These are phyloP conservation scores for Cercis canadensis DNA, from an alignment of 306 rosid species.

Conservation along the genomic window DNA sequence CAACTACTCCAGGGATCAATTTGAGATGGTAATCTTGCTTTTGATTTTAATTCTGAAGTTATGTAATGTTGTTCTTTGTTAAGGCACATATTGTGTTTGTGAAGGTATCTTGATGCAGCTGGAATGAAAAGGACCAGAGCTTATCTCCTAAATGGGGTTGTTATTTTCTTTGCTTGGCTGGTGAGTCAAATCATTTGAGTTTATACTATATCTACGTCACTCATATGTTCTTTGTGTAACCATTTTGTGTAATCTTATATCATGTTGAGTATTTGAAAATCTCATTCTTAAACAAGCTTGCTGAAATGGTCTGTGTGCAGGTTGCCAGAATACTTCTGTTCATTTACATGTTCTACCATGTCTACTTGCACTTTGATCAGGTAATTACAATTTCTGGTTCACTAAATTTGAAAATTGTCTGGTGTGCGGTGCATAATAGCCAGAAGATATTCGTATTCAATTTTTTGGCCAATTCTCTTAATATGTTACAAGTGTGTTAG, in stretches of 20 bases:
- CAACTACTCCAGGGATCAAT: slow-evolving; percentile 94
- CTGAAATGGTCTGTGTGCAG: slow-evolving; percentile 56
- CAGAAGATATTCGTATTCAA: slow-evolving; percentile 9
- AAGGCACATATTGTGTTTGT: slow-evolving; percentile 38
- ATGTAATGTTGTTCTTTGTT: slow-evolving; percentile 6
- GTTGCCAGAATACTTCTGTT: slow-evolving; percentile 91
- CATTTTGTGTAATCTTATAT: slow-evolving; percentile 8
- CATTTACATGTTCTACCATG: slow-evolving; percentile 79
- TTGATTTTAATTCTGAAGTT: not conserved
- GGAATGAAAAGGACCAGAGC: slow-evolving; percentile 90
- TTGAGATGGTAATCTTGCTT: slow-evolving; percentile 84
- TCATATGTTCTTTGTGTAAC: not conserved
- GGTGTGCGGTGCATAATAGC: slow-evolving; percentile 20
- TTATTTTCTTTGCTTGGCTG: slow-evolving; percentile 93
- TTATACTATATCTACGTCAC: slow-evolving; percentile 18
- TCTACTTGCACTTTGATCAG: slow-evolving; percentile 88
- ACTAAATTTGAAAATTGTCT: slow-evolving; percentile 25
- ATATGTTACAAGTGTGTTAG: slow-evolving; percentile 3
- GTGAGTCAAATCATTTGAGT: slow-evolving; percentile 52
- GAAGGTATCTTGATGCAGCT: slow-evolving; percentile 94
- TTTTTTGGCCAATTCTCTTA: not conserved
- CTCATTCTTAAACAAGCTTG: slow-evolving; percentile 20
- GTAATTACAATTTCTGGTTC: slow-evolving; percentile 46
- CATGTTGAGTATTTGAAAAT: slow-evolving; percentile 2
- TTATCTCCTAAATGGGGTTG: slow-evolving; percentile 86